Evolutionary conservation across 1,139 yeast genomes (phyloP).

Genomic region (Suhomyces ambrosiae): DNA sequence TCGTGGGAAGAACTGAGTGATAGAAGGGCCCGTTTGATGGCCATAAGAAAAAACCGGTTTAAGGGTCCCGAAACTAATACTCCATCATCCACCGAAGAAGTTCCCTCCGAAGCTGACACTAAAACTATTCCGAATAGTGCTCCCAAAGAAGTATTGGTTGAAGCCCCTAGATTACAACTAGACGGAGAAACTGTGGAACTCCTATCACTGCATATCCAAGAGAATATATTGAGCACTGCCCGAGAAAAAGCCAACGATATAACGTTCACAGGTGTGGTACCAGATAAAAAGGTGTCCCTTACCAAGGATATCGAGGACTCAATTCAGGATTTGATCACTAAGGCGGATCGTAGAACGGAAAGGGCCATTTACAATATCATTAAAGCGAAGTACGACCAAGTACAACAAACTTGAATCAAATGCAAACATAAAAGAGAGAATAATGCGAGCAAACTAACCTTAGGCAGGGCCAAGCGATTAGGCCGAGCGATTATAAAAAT

Average conservation of each 20-base stretch:
- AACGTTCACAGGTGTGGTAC: constrained; percentile 5
- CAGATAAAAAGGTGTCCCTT: constrained; percentile 15
- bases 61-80: constrained; percentile 2
- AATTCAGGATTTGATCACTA: constrained; percentile 26
- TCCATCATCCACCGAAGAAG: not conserved
- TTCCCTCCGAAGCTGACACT: not conserved
- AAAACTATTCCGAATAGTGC: too few species aligned
- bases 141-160: too few species aligned
- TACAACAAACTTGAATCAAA: not conserved
- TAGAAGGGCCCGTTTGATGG: constrained; percentile 29
- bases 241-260: constrained; percentile 18
- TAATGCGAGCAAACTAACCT: too few species aligned
- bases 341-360: constrained; percentile 34
- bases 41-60: constrained; percentile 23
- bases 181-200: constrained; percentile 33
- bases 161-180: constrained; percentile 16
- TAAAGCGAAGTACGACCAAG: constrained; percentile 23
- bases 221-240: constrained; percentile 23
- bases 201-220: constrained; percentile 28
- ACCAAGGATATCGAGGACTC: constrained; percentile 37
- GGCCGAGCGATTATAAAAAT: too few species aligned
- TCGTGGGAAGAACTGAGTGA: constrained; percentile 17
- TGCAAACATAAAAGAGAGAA: too few species aligned
- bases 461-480: too few species aligned
- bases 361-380: constrained; percentile 30